Evolutionary conservation across 106 monocot genomes (phyloP).

Genomic region (Narthecium ossifragum): DNA sequence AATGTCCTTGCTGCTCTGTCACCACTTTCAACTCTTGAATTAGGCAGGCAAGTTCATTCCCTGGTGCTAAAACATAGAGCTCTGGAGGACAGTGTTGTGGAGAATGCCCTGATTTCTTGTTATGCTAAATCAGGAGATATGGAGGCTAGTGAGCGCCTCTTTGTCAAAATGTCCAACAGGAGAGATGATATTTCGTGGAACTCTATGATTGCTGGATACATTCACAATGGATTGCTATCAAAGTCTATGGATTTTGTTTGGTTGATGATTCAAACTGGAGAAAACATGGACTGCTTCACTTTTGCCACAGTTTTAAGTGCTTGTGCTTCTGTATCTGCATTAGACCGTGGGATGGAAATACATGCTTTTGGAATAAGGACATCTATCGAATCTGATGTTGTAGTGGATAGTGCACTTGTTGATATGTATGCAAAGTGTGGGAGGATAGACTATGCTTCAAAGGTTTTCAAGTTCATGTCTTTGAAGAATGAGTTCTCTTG

Average conservation of each 20-base stretch:
- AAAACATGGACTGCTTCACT: slow-evolving; percentile 61
- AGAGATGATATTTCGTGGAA: slow-evolving; percentile 83
- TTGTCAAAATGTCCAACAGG: slow-evolving; percentile 44
- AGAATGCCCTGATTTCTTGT: slow-evolving; percentile 68
- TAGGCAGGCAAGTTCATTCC: slow-evolving; percentile 51
- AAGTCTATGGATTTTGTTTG: slow-evolving; percentile 76
- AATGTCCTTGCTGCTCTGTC: slow-evolving; percentile 55
- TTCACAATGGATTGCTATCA: slow-evolving; percentile 58
- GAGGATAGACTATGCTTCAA: slow-evolving; percentile 64
- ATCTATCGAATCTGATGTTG: slow-evolving; percentile 41
- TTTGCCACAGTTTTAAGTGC: slow-evolving; percentile 60
- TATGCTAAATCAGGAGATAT: slow-evolving; percentile 72
- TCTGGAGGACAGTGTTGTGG: slow-evolving; percentile 28
- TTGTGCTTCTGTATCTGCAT: slow-evolving; percentile 65
- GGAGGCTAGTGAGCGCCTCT: slow-evolving; percentile 47
- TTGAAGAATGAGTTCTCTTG: slow-evolving; percentile 69
- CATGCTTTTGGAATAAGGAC: slow-evolving; percentile 60
- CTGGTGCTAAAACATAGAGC: slow-evolving; percentile 38
- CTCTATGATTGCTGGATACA: slow-evolving; percentile 75
- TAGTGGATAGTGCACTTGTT: slow-evolving; percentile 71
- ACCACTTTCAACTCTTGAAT: slow-evolving; percentile 36
- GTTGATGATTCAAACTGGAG: slow-evolving; percentile 56
- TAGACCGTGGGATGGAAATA: slow-evolving; percentile 79
- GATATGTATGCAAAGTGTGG: slow-evolving; percentile 97
- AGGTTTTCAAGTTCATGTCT: slow-evolving; percentile 49